Evolutionary conservation across 495 filamentous ascomycete species (phyloP), one percentile per base, ranked within the genome.

Genomic region (Chaetomidium leptoderma): DNA sequence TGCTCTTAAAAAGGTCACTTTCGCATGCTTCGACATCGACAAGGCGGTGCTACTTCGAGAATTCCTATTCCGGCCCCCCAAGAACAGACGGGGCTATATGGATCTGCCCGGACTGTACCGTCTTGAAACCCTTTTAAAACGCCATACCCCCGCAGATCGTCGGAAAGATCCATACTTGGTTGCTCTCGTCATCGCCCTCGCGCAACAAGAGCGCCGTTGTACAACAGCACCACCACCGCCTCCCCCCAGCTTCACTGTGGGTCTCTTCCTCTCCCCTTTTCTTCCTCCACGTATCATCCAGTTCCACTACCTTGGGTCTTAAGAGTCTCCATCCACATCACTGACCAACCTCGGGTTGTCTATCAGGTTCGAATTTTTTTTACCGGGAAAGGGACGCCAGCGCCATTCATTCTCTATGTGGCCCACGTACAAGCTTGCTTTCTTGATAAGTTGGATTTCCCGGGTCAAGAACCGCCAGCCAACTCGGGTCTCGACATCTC

Each of bases 311-410:
- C n/a, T n/a, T n/a, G n/a, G n/a, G n/a, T n/a, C n/a, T n/a, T n/a
- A n/a, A n/a, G n/a, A n/a, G n/a, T n/a, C n/a, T n/a, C n/a, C n/a
- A n/a, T n/a, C n/a, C n/a, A n/a, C n/a, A n/a, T n/a, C n/a, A n/a
- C n/a, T n/a, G n/a, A n/a, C n/a, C n/a, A 5, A 39, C 36, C 4
- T 19, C 5, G 7, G 40, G 40, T 29, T 29, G 42, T 44, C 42
- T 37, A 3, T 13, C 39, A 54, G 50, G 39, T 54, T 33, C 51
- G 51, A 7, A 40, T 54, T 3, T 39, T 54, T 5, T n/a, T 43
- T 17, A 13, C 17, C 9, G 51, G 39, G 8, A 4, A 2, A 10
- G 36, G 23, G 2, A n/a, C 13, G 14, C 51, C 51, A 14, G 19
- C 3, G n/a, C 8, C 51, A 3, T 2, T 44, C 11, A 26, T 33